These are phyloP conservation scores for Candida labiduridarum DNA, from an alignment of 1,139 yeast species.

Conservation along the genomic window DNA sequence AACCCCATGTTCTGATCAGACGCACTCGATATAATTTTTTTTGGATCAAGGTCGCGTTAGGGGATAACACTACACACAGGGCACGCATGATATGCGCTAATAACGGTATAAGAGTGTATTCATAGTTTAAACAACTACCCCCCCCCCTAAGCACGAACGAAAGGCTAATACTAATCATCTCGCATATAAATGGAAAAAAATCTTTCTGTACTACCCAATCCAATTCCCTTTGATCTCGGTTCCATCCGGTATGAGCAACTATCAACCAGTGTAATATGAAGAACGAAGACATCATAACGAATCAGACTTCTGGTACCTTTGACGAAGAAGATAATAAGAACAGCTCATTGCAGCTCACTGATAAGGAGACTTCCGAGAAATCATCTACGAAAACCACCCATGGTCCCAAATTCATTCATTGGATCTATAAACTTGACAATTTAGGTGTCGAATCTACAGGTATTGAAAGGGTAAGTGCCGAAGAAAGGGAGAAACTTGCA, in stretches of 20 bases:
- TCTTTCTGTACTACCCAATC: too few relatives aligned
- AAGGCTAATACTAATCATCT: too few relatives aligned
- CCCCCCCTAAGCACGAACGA: too few relatives aligned
- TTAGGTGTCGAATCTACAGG: constrained; percentile 36
- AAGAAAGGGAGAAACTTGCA: constrained; percentile 23
- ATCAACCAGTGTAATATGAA: too few relatives aligned
- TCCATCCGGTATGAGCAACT: too few relatives aligned
- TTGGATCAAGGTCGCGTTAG: neutral
- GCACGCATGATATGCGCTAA: neutral
- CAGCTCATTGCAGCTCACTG: neutral
- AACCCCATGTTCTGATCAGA: too few relatives aligned
- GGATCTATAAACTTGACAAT: constrained; percentile 24
- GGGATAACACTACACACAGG: neutral
- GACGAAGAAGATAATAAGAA: neutral
- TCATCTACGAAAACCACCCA: neutral
- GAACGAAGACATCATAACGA: neutral
- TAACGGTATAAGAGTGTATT: neutral
- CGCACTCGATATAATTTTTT: neutral
- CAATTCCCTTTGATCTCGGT: too few relatives aligned
- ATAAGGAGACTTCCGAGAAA: neutral
- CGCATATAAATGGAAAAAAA: too few relatives aligned
- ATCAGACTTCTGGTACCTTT: neutral
- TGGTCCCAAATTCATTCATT: constrained; percentile 14
- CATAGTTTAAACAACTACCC: neutral
- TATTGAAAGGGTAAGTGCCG: constrained; percentile 30